These are phyloP conservation scores for Vigna hirtella DNA, from an alignment of 306 rosid genomes.

Conservation along the genomic window DNA sequence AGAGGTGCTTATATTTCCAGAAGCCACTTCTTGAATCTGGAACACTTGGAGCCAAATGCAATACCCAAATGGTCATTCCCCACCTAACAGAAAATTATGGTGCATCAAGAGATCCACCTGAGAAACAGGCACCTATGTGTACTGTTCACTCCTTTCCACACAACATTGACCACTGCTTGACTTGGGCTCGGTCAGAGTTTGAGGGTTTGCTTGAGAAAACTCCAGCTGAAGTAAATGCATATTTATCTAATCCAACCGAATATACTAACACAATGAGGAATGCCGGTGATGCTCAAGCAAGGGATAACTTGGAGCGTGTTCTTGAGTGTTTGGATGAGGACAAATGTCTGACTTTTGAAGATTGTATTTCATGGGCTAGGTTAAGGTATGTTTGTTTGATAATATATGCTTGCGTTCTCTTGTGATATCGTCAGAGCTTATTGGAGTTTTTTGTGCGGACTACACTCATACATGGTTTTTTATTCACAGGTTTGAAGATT, in stretches of 20 bases:
- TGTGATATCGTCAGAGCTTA: conserved; percentile 18
- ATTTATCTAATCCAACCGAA: conserved; percentile 82
- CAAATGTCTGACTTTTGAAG: conserved; percentile 82
- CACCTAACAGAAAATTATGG: conserved; percentile 98
- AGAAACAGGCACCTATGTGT: conserved; percentile 99
- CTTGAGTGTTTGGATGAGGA: conserved; percentile 92
- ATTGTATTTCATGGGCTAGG: conserved; percentile 92
- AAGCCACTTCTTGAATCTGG: conserved; percentile 99
- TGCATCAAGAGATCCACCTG: conserved; percentile 99
- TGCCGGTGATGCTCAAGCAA: conserved; percentile 99
- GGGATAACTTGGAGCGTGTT: conserved; percentile 93
- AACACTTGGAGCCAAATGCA: conserved; percentile 97
- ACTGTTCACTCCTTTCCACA: conserved; percentile 98
- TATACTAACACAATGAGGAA: conserved; percentile 68
- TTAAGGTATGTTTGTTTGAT: conserved; percentile 63
- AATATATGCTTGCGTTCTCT: not conserved
- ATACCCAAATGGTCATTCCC: conserved; percentile 98
- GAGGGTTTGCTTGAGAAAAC: conserved; percentile 98
- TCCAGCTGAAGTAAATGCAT: conserved; percentile 92
- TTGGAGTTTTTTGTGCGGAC: conserved; percentile 1
- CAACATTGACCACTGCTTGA: conserved; percentile 97
- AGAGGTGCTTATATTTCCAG: conserved; percentile 96
- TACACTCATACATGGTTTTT: conserved; percentile 8
- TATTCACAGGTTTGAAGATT: conserved; percentile 88
- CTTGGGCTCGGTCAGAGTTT: conserved; percentile 99